Evolutionary conservation across 257 asterid species (phyloP).

Genomic region (Datura wrightii): DNA sequence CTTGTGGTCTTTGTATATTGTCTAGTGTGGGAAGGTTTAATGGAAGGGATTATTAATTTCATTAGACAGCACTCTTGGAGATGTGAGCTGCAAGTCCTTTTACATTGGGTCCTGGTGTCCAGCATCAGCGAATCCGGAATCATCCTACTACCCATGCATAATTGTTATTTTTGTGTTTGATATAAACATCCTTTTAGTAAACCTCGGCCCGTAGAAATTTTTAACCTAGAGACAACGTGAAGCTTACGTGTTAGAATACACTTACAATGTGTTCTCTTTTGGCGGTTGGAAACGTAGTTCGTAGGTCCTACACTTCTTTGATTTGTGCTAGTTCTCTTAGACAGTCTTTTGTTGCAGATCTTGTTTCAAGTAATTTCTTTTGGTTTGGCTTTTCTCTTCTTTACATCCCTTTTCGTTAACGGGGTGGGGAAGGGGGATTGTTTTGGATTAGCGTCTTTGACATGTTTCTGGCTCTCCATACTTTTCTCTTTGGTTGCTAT

Average conservation of each 20-base stretch:
- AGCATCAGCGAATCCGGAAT: background rate
- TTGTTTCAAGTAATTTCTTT: conserved; percentile 24
- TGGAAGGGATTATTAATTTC: background rate
- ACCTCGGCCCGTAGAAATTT: background rate
- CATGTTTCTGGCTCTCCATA: background rate
- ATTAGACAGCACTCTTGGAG: background rate
- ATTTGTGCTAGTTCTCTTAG: background rate
- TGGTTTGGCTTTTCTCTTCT: conserved; percentile 5
- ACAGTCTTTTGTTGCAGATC: conserved; percentile 11
- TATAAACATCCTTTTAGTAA: background rate
- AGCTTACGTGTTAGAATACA: background rate
- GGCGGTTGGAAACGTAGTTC: background rate
- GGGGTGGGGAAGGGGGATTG: background rate
- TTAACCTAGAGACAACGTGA: conserved; percentile 12
- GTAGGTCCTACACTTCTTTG: background rate
- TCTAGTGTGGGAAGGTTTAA: background rate
- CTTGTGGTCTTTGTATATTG: background rate
- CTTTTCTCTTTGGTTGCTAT: background rate
- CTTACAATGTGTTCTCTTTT: background rate
- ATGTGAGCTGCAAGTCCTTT: background rate
- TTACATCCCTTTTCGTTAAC: background rate
- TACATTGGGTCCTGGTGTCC: background rate
- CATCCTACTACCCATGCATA: conserved; percentile 14
- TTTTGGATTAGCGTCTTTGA: background rate
- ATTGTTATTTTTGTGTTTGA: background rate